Base-by-base conservation (phyloP, 1,284 basidiomycete species). In the Salmacisia buchloeana region DNA sequence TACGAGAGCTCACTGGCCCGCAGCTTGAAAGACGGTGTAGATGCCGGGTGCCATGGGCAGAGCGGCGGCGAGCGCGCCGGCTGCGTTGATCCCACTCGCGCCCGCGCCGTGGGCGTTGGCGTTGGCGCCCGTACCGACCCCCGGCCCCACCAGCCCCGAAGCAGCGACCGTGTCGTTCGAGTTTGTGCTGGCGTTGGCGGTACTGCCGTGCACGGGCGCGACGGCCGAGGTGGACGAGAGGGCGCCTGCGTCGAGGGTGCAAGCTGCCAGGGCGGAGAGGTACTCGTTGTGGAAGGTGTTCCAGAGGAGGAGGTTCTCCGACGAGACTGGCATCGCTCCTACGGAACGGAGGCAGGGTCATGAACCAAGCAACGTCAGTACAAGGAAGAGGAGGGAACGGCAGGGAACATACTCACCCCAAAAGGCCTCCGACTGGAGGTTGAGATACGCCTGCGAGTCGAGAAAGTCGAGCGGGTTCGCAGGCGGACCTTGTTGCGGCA, bases 241-340 rank as follows among this genome's bases (percentile, higher is more conserved):
- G n/a, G 18, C 43, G 43, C 2, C 23, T 25, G 10, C 10, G 13
- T 46, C 43, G 9, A n/a, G 13, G 13, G 43, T 46, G 46, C 46
- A 52, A 5, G 46, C 46, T 9, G 46, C 46, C 6, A 52, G 23
- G 7, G 46, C 46, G 9, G 46, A 52, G 23, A 52, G 15, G 46
- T 52, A 52, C 46, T 52, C 46, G 23, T 52, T 52, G 23, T 52
- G 46, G 23, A 52, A 52, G 7, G 46, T 5, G 46, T 52, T 52
- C 46, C 46, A 52, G n/a, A 52, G 46, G 9, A 52, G 46, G 23
- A 52, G 46, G 23, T 52, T 52, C 46, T 52, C 46, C 18, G 46
- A 52, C 46, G 46, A 52, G 23, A 52, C 46, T 9, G 46, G 46
- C 46, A 52, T 52, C 23, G 46, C 46, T 9, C 46, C 46, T 52